phyloP scores from a whole-genome alignment of 306 rosid species.

The Vigna mungo region DNA sequence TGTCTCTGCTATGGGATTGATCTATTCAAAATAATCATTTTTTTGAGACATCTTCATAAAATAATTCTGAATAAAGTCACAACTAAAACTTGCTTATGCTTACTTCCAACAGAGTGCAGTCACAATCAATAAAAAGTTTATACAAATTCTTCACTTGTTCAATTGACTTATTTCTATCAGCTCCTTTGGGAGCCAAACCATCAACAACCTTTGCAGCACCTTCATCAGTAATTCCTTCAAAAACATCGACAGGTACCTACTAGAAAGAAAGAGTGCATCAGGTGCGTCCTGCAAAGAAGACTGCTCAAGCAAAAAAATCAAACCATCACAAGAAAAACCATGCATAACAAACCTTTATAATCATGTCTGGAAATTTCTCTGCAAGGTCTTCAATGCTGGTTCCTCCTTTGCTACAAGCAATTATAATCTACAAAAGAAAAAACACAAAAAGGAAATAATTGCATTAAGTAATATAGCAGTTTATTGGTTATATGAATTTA shows the following conservation, averaged over 20 bases:
- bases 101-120: conserved; percentile 98
- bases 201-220: conserved; percentile 97
- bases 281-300: conserved; percentile 37
- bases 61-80: conserved; percentile 15
- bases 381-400: conserved; percentile 99
- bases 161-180: conserved; percentile 75
- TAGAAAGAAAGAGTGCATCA: conserved; percentile 44
- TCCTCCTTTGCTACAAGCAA: conserved; percentile 97
- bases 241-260: conserved; percentile 95
- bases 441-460: conserved; percentile 7
- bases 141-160: conserved; percentile 99
- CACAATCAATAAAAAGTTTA: conserved; percentile 76
- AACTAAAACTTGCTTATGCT: conserved; percentile 47
- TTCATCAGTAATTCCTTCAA: conserved; percentile 90
- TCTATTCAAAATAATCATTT: conserved; percentile 57
- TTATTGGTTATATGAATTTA: conserved; percentile 22
- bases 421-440: conserved; percentile 73
- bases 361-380: conserved; percentile 95
- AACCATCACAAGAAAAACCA: conserved; percentile 38
- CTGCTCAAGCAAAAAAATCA: conserved; percentile 5
- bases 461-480: conserved; percentile 25
- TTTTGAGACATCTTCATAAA: conserved; percentile 22
- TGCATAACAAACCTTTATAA: conserved; percentile 69
- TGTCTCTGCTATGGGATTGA: conserved; percentile 97
- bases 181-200: conserved; percentile 88